Evolutionary conservation across 768 basidiomycete genomes (phyloP).

Genomic region (Mycena olivaceomarginata): DNA sequence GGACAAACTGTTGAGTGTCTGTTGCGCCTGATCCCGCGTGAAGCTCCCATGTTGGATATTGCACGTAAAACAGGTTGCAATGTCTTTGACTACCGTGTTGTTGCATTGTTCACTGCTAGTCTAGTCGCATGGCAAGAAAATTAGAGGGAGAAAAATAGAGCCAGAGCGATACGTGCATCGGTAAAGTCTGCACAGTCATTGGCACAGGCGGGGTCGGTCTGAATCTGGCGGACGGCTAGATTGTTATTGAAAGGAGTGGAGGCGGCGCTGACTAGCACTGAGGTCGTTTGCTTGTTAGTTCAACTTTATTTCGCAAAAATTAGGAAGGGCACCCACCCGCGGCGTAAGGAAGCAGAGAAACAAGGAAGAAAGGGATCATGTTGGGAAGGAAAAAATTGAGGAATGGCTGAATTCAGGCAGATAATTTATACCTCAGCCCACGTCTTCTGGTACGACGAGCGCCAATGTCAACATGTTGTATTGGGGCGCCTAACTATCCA

Average conservation of each 20-base stretch:
- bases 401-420: background rate
- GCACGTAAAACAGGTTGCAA: background rate
- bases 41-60: background rate
- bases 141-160: background rate
- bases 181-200: background rate
- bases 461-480: background rate
- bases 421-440: background rate
- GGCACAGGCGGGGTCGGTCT: background rate
- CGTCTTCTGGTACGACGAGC: background rate
- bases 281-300: too few species aligned
- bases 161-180: background rate
- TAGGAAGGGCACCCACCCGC: background rate
- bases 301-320: too few species aligned
- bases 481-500: background rate
- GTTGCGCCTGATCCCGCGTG: background rate
- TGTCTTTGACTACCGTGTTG: background rate
- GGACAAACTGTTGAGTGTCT: background rate
- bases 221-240: background rate
- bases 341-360: background rate
- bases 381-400: background rate
- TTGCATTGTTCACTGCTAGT: background rate
- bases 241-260: background rate
- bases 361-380: background rate
- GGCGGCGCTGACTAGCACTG: background rate
- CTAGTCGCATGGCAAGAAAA: background rate